Percentiles rank a stretch among this genome's conserved stretches.
These are phyloP conservation scores for Mortierella sp. DNA, from an alignment of 371 early-diverging fungal species.

Conservation along the genomic window DNA sequence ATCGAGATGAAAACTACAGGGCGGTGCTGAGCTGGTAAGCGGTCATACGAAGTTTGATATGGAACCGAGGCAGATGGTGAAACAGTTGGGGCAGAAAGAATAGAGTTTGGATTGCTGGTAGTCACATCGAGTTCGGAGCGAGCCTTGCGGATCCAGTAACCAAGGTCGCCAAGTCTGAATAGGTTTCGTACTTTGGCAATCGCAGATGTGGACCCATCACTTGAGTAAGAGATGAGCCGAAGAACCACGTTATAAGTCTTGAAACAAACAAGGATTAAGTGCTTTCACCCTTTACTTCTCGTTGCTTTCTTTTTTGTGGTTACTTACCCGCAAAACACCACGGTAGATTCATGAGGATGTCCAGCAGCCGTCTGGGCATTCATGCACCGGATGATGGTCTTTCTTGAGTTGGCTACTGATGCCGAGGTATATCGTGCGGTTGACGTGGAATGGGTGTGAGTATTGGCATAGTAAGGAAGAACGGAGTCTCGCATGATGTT, in stretches of 20 bases:
- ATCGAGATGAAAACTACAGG: slow-evolving; percentile 45
- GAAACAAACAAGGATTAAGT: no score
- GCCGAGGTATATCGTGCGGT: slow-evolving; percentile 22
- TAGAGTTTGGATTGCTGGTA: not conserved
- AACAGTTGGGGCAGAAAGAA: not conserved
- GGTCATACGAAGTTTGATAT: not conserved
- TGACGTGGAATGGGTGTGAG: slow-evolving; percentile 28
- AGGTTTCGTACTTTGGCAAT: no score
- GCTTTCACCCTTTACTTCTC: no score
- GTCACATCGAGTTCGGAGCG: not conserved
- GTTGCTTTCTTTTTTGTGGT: no score
- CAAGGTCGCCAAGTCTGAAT: slow-evolving; percentile 4
- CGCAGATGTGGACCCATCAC: no score
- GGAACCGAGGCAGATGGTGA: not conserved
- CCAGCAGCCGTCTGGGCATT: slow-evolving; percentile 20
- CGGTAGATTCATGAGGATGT: slow-evolving; percentile 32
- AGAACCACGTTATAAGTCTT: no score
- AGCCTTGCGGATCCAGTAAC: slow-evolving; percentile 23
- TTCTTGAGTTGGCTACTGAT: slow-evolving; percentile 18
- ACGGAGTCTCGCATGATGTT: slow-evolving; percentile 16
- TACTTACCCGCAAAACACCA: slow-evolving; percentile 45
- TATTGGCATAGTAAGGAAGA: slow-evolving; percentile 35
- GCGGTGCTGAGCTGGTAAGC: slow-evolving; percentile 15
- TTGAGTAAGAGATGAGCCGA: not conserved
- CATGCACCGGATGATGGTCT: slow-evolving; percentile 19